Evolutionary conservation across 345 rosid species (phyloP), one percentile per base, ranked within the genome.

Genomic region (Isatis tinctoria): DNA sequence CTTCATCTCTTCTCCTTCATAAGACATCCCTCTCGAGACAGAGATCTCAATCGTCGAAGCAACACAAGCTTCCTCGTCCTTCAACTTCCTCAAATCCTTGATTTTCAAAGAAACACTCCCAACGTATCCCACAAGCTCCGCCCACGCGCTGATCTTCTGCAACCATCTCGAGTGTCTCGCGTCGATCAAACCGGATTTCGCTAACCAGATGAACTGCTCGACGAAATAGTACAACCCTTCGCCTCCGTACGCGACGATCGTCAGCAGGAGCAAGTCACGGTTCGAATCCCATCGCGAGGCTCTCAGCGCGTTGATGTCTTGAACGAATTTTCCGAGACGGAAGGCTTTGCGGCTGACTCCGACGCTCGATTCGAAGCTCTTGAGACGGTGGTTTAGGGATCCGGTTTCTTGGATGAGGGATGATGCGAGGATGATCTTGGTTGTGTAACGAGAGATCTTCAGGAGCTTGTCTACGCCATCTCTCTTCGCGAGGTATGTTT

Each of bases 291-390:
- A 79, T 47, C 56, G 76, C 10, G 95, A 84, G 72, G 44, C 67
- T 24, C 96, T 80, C 5, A 94, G 57, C 1, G 90, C 87, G 84
- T 91, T 94, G 40, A 89, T 73, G 78, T 89, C 97, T 67, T 94
- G 97, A 8, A 94, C 82, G 76, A 91, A 94, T 83, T 94, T 94
- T 0, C 97, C 97, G 11, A 94, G 87, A 41, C 96, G 93, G 73
- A 94, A 94, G 32, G 98, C 98, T 80, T 94, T 94, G 35, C 97
- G 98, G 54, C 96, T 94, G 35, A 94, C 81, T n/a, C 97, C 98
- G 37, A 91, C 96, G 57, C 91, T 91, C 8, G 98, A 89, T 67
- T 94, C 98, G 84, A 94, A 94, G 82, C 79, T 80, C 81, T 84
- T 87, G 73, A 94, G 87, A 1, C 89, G 82, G 35, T 20, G 40